Evolutionary conservation across 805 yeast species (phyloP).

Genomic region (Pichia scutulata): DNA sequence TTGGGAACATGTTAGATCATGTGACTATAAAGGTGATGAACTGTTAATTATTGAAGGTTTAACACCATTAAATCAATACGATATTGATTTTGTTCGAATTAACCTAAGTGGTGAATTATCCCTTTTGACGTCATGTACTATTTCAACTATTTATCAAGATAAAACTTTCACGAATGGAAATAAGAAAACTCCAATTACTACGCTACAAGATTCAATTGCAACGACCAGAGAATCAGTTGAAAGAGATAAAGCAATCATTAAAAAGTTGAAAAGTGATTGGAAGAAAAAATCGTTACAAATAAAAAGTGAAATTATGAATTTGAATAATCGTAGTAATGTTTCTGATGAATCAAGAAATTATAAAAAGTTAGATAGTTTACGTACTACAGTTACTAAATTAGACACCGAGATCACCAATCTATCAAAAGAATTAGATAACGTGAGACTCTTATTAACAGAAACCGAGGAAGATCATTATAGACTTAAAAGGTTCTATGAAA

Average conservation of each 20-base stretch:
- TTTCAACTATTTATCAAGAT: constrained; percentile 29
- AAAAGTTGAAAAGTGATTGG: constrained; percentile 51
- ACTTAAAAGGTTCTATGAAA: constrained; percentile 32
- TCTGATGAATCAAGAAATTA: constrained; percentile 50
- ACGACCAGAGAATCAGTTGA: constrained; percentile 54
- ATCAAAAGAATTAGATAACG: constrained; percentile 30
- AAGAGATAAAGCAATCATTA: constrained; percentile 50
- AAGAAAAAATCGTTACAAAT: constrained; percentile 43
- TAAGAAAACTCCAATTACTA: constrained; percentile 47
- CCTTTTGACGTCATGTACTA: constrained; percentile 27
- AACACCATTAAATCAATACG: constrained; percentile 58
- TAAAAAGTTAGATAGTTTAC: constrained; percentile 43
- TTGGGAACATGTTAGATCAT: constrained; percentile 60
- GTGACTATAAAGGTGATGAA: constrained; percentile 39
- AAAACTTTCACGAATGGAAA: constrained; percentile 28
- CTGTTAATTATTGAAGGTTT: constrained; percentile 56
- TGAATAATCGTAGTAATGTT: constrained; percentile 40
- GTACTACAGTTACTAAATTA: constrained; percentile 35
- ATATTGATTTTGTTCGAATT: constrained; percentile 39
- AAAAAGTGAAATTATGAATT: constrained; percentile 48
- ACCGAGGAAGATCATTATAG: constrained; percentile 31
- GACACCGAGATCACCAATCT: constrained; percentile 31
- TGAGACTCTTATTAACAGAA: constrained; percentile 31
- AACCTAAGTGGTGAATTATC: constrained; percentile 24
- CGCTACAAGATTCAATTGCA: constrained; percentile 56